Conservation (phyloP, 768 basidiomycete species). For the Mycena vitilis region DNA sequence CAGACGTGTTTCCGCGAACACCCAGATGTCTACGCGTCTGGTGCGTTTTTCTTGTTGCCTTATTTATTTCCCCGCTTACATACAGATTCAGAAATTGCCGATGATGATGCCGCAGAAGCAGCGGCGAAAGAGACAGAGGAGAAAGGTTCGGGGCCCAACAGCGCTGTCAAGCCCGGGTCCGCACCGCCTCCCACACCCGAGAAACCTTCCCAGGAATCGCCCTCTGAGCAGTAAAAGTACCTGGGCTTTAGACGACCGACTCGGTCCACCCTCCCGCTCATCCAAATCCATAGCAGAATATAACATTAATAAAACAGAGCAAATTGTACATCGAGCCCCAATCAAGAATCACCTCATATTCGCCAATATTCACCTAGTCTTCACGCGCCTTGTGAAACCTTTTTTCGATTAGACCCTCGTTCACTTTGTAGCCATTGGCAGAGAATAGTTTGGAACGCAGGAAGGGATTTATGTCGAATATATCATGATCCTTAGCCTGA, state of each 20-base stretch:
- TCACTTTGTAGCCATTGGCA: conserved; percentile 88
- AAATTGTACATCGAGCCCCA: conserved; percentile 23
- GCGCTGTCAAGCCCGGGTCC: neutral
- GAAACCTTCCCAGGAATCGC: conserved; percentile 19
- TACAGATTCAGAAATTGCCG: conserved; percentile 23
- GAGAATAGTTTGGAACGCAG: conserved; percentile 84
- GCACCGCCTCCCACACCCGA: neutral
- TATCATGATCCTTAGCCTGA: conserved; percentile 96
- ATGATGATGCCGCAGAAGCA: conserved; percentile 30
- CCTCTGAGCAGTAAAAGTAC: conserved; percentile 27
- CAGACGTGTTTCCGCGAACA: conserved; percentile 97
- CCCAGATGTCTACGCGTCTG: conserved; percentile 95
- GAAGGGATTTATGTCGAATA: conserved; percentile 91
- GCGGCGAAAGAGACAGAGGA: conserved; percentile 6
- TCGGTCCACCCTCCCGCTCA: conserved; percentile 13
- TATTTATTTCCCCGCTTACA: conserved; percentile 19
- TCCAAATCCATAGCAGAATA: conserved; percentile 29
- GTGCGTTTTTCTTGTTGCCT: conserved; percentile 57
- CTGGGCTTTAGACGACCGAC: conserved; percentile 11
- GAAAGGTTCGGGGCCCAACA: neutral
- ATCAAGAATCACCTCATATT: conserved; percentile 36
- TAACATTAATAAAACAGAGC: conserved; percentile 37
- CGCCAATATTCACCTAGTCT: conserved; percentile 19
- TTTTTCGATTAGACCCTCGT: conserved; percentile 78
- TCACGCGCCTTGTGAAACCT: conserved; percentile 63